Evolutionary conservation across 441 rosid species (phyloP).

Genomic region (Syzygium syzygioides): DNA sequence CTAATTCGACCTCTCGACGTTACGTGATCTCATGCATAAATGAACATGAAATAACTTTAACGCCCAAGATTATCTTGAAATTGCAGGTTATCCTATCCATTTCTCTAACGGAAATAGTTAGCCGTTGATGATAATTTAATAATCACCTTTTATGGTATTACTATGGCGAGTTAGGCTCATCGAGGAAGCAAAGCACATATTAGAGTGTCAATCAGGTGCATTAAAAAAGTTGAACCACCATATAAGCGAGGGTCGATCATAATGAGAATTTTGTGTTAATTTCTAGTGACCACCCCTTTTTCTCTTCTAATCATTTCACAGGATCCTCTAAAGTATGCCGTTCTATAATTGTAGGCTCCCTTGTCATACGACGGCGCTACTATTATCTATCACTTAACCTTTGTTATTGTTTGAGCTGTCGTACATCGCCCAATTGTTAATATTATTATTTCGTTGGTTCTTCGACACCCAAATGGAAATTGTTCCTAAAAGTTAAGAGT

Average conservation of each 20-base stretch:
- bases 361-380: background rate
- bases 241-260: background rate
- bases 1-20: background rate
- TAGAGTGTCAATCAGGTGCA: background rate
- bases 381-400: background rate
- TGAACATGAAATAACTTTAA: background rate
- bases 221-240: background rate
- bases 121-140: background rate
- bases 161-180: background rate
- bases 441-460: background rate
- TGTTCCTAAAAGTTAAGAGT: background rate
- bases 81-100: background rate
- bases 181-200: background rate
- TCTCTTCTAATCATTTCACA: background rate
- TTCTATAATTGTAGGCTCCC: background rate
- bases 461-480: background rate
- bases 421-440: background rate
- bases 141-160: background rate
- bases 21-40: background rate
- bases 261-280: background rate
- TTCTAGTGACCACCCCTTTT: background rate
- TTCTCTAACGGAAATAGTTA: background rate
- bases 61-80: background rate
- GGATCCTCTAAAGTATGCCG: background rate
- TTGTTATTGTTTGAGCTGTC: background rate